Evolutionary conservation across 768 basidiomycete species (phyloP).

Genomic region (Rhizopogon roseolus): DNA sequence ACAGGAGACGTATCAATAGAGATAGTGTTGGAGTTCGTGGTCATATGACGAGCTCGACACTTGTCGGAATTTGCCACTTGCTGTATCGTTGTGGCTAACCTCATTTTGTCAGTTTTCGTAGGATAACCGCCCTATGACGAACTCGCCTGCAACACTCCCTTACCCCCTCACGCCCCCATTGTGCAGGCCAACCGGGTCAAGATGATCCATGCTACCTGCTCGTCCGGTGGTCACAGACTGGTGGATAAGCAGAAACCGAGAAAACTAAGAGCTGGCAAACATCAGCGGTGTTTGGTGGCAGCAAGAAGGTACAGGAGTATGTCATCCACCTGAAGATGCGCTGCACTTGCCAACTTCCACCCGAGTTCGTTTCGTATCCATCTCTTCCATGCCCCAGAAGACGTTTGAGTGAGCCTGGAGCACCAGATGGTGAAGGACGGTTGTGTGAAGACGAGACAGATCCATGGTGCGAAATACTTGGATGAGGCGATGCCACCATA

Average conservation of each 20-base stretch:
- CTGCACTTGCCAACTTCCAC: conserved; percentile 50
- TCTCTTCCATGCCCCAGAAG: too few species aligned
- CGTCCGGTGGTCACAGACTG: conserved; percentile 23
- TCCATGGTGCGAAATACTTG: conserved; percentile 49
- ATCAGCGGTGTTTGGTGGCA: too few species aligned
- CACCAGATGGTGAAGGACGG: conserved; percentile 56
- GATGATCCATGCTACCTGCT: conserved; percentile 21
- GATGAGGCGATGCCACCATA: conserved; percentile 42
- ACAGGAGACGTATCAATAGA: too few species aligned
- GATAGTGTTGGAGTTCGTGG: too few species aligned
- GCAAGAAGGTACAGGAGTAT: conserved; percentile 55
- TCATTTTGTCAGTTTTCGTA: too few species aligned
- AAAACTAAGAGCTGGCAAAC: too few species aligned
- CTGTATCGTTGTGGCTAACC: too few species aligned
- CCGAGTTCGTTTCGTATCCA: too few species aligned
- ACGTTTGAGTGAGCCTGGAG: conserved; percentile 51
- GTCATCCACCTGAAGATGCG: conserved; percentile 38
- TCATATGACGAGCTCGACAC: too few species aligned
- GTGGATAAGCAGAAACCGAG: too few species aligned
- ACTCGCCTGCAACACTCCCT: conserved; percentile 13
- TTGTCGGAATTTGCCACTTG: too few species aligned
- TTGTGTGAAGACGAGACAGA: conserved; percentile 57
- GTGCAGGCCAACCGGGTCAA: conserved; percentile 27
- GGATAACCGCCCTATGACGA: conserved; percentile 15
- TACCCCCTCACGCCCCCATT: conserved; percentile 24